Evolutionary conservation across 2,329 filamentous ascomycete species (phyloP).

Genomic region (Mycocentrospora acerina): DNA sequence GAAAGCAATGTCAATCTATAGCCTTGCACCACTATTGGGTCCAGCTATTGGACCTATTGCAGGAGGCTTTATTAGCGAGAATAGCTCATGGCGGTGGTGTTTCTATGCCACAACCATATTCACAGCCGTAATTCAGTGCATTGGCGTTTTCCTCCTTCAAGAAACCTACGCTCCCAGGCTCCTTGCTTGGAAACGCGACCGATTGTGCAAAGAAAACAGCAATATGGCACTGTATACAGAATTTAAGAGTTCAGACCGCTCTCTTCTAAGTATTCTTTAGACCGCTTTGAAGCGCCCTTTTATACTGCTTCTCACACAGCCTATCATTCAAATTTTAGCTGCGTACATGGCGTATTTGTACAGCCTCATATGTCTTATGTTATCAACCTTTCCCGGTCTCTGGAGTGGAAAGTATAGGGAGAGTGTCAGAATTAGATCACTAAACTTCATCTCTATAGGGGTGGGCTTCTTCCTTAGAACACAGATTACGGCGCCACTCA

Average conservation of each 20-base stretch:
- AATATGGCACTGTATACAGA: slow-evolving; percentile 19
- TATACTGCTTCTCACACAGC: slow-evolving; percentile 56
- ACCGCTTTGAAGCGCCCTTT: slow-evolving; percentile 58
- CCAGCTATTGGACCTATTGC: slow-evolving; percentile 53
- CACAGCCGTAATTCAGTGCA: slow-evolving; percentile 62
- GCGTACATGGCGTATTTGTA: slow-evolving; percentile 60
- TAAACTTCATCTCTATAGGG: slow-evolving; percentile 64
- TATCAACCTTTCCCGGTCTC: slow-evolving; percentile 60
- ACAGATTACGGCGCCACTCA: slow-evolving; percentile 45
- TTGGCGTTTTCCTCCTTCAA: slow-evolving; percentile 60
- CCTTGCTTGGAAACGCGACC: too few relatives aligned
- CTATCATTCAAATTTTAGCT: slow-evolving; percentile 58
- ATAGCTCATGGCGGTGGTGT: slow-evolving; percentile 71
- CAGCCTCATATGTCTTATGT: slow-evolving; percentile 61
- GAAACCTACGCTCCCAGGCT: slow-evolving; percentile 67
- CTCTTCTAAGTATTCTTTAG: too few relatives aligned
- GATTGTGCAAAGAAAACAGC: slow-evolving; percentile 27
- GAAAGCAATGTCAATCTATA: too few relatives aligned
- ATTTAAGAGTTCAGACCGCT: too few relatives aligned
- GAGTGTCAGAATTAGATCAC: slow-evolving; percentile 56
- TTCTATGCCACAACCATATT: slow-evolving; percentile 67
- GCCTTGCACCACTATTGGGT: too few relatives aligned
- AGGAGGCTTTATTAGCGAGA: slow-evolving; percentile 63
- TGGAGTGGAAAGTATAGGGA: slow-evolving; percentile 59
- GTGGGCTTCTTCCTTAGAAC: slow-evolving; percentile 57